A percentile compares a stretch with the other conserved stretches of the same genome.
phyloP scores from a whole-genome alignment of 306 rosid species.

The Castanospermum australe region DNA sequence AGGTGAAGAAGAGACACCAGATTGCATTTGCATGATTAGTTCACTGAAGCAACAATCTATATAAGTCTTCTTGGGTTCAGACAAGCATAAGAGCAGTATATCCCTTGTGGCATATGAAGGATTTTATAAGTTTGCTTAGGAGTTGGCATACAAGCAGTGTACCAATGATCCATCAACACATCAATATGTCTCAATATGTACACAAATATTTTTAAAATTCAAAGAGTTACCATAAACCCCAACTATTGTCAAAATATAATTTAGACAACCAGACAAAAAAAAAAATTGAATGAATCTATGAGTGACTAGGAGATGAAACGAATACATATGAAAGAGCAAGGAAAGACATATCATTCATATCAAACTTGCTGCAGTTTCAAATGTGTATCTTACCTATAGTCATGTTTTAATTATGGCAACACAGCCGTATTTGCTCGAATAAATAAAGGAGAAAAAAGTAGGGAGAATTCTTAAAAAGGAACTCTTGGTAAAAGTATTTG shows the following conservation, averaged over 20 bases:
- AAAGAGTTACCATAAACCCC: neutral
- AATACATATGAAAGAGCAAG: neutral
- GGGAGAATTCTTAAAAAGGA: neutral
- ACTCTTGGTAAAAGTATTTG: neutral
- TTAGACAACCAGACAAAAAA: neutral
- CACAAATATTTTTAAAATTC: neutral
- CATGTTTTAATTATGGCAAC: neutral
- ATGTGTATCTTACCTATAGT: neutral
- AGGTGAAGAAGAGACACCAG: neutral
- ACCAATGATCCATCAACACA: neutral
- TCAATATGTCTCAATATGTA: neutral
- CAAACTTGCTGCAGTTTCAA: neutral
- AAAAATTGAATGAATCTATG: neutral
- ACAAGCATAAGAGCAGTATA: neutral
- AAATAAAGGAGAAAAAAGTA: slow-evolving; percentile 8
- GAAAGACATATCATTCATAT: neutral
- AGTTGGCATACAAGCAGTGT: slow-evolving; percentile 2
- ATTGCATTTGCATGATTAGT: neutral
- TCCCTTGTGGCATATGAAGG: neutral
- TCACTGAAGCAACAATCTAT: slow-evolving; percentile 3
- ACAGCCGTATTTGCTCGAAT: neutral
- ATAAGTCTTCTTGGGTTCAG: slow-evolving; percentile 9
- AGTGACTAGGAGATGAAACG: neutral
- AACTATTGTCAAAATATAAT: neutral
- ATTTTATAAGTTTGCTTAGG: neutral